These are phyloP conservation scores for Pontederia paniculata DNA, from an alignment of 176 grass and related monocot genomes.

Conservation along the genomic window DNA sequence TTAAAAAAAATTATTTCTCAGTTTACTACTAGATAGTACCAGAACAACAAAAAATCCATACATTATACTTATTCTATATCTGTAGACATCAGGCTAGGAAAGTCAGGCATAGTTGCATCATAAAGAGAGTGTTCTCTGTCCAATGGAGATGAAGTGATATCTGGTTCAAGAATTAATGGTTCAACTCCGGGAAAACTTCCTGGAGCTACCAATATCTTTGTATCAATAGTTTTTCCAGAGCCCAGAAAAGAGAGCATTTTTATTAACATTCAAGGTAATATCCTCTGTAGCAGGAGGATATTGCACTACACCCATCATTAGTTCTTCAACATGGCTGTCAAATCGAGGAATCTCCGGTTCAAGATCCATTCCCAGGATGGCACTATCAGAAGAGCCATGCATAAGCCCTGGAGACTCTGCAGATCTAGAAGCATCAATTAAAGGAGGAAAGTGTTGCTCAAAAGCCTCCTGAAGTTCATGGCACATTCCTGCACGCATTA, in stretches of 20 bases:
- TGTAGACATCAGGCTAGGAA: slow-evolving; percentile 41
- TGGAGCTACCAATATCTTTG: slow-evolving; percentile 15
- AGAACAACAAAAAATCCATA: not conserved
- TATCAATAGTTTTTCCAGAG: slow-evolving; percentile 23
- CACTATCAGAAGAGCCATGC: slow-evolving; percentile 6
- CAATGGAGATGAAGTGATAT: slow-evolving; percentile 29
- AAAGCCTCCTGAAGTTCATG: slow-evolving; percentile 26
- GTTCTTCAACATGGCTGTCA: not conserved
- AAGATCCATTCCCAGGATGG: slow-evolving; percentile 11
- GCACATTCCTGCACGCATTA: slow-evolving; percentile 38
- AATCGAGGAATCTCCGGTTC: slow-evolving; percentile 33
- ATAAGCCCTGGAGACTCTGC: slow-evolving; percentile 3
- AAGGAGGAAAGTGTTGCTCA: slow-evolving; percentile 19
- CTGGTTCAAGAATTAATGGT: slow-evolving; percentile 9
- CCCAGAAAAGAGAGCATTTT: slow-evolving; percentile 14
- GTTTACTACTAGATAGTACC: not conserved
- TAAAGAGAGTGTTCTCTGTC: slow-evolving; percentile 19
- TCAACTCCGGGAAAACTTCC: slow-evolving; percentile 17
- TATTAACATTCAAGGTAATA: slow-evolving; percentile 33
- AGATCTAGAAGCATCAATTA: slow-evolving; percentile 17
- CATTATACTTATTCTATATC: slow-evolving; percentile 12
- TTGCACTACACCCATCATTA: slow-evolving; percentile 2
- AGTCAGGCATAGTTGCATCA: slow-evolving; percentile 26
- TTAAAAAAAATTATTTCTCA: not conserved
- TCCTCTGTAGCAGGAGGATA: slow-evolving; percentile 26